These are phyloP conservation scores for Lotus japonicus DNA, from an alignment of 306 rosid species.

Conservation along the genomic window DNA sequence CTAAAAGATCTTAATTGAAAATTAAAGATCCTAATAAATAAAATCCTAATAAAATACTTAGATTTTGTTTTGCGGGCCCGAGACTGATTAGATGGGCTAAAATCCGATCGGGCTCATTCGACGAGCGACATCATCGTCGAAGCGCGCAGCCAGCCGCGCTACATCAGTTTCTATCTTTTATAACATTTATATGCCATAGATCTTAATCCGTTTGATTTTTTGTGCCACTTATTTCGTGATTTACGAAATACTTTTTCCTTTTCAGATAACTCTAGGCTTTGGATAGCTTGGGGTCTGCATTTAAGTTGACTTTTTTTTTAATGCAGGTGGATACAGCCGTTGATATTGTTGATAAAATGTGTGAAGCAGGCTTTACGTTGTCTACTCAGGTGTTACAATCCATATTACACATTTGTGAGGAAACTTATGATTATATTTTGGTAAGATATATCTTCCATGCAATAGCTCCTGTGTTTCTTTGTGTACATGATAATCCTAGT, in stretches of 20 bases:
- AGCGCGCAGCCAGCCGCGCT: too few relatives aligned
- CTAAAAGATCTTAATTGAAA: too few relatives aligned
- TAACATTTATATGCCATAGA: background rate
- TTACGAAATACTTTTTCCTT: background rate
- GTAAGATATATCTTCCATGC: slow-evolving; percentile 32
- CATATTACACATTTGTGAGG: slow-evolving; percentile 48
- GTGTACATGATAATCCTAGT: background rate
- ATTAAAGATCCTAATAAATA: too few relatives aligned
- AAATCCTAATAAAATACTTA: too few relatives aligned
- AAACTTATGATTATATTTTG: slow-evolving; percentile 57
- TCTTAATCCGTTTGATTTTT: background rate
- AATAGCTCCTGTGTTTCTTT: background rate
- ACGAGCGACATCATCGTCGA: too few relatives aligned
- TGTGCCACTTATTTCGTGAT: background rate
- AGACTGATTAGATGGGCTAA: too few relatives aligned
- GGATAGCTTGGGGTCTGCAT: background rate
- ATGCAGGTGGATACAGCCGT: slow-evolving; percentile 66
- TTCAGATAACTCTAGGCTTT: background rate
- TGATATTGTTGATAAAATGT: slow-evolving; percentile 58
- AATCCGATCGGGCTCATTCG: too few relatives aligned
- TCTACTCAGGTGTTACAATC: slow-evolving; percentile 37
- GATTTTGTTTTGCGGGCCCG: too few relatives aligned
- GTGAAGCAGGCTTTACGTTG: slow-evolving; percentile 47
- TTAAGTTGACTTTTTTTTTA: background rate
- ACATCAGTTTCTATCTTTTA: background rate